Conservation (phyloP, 345 rosid species). For the Pistacia atlantica region DNA sequence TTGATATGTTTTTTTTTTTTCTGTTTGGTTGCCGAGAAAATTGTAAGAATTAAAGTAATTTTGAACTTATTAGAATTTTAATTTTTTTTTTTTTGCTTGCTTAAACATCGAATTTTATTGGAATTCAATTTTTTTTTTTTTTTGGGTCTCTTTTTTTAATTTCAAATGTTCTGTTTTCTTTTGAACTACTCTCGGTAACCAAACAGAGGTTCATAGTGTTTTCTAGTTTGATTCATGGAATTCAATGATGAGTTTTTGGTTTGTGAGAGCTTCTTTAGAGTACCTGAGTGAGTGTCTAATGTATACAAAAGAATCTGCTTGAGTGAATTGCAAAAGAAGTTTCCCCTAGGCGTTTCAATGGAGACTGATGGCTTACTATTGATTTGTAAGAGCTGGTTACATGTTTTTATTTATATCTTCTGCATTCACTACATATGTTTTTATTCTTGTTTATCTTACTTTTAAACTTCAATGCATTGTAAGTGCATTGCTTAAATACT, state of each 20-base stretch:
- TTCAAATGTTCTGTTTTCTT: not conserved
- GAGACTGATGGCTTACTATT: slow-evolving; percentile 77
- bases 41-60: not conserved
- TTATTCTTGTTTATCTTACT: slow-evolving; percentile 12
- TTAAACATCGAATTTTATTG: no score
- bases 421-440: slow-evolving; percentile 22
- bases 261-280: slow-evolving; percentile 58
- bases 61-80: not conserved
- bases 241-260: slow-evolving; percentile 38
- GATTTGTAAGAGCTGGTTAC: slow-evolving; percentile 84
- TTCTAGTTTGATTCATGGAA: slow-evolving; percentile 17
- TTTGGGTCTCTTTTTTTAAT: not conserved
- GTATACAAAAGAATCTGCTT: slow-evolving; percentile 62
- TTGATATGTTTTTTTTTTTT: slow-evolving; percentile 4
- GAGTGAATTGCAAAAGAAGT: slow-evolving; percentile 64
- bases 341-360: slow-evolving; percentile 60
- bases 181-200: slow-evolving; percentile 35
- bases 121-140: not conserved
- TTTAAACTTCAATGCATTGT: not conserved
- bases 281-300: slow-evolving; percentile 52
- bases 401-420: slow-evolving; percentile 27
- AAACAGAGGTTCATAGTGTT: slow-evolving; percentile 15
- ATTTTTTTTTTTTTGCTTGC: not conserved
- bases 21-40: slow-evolving; percentile 38
- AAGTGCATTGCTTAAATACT: slow-evolving; percentile 20